Evolutionary conservation across 164 flowering plant species (phyloP), one percentile per base, ranked within the genome.

Genomic region (Kingdonia uniflora): DNA sequence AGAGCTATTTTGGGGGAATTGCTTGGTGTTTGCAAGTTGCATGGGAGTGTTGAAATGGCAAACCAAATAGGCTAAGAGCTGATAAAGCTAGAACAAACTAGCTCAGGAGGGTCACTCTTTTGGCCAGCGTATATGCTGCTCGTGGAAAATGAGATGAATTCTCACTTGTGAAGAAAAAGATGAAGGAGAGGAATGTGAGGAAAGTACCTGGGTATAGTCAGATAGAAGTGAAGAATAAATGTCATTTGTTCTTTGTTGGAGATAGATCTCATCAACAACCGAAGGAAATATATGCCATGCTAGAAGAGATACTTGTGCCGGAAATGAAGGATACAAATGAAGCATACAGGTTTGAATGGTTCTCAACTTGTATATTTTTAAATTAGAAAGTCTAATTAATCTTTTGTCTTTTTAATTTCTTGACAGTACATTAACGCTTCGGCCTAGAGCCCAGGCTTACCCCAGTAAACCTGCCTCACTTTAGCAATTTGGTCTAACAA

Each of bases 201-300:
- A 80, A 82, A 59, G 65, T 73, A 12, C 70, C 81, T 5, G 85
- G 85, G 21, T 67, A 44, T 48, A 80, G 89, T 68, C 74, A 68
- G 59, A 74, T 78, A 55, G 76, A 73, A 47, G 75, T 80, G 8
- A 67, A 65, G 52, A 76, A 79, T 2, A 67, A 57, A 49, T 55
- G 21, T 56, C 77, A 66, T 60, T 52, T 60, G 16, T 81, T 82
- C 61, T 71, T 52, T 57, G 71, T 62, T 14, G 80, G 81, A 15
- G 84, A 76, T 56, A 71, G 55, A 50, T 54, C 63, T 54, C 80
- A 79, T 58, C 69, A 79, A 8, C 57, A 74, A 54, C 56, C 64
- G 26, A 42, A 56, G 52, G 67, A 67, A 46, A 69, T 79, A 38
- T 62, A 69, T 33, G 61, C 6, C 14, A 21, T 76, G 61, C 42